Evolutionary conservation across 192 early-diverging fungal species (phyloP), one percentile per base, ranked within the genome.

Genomic region (Dissophora globulifera): DNA sequence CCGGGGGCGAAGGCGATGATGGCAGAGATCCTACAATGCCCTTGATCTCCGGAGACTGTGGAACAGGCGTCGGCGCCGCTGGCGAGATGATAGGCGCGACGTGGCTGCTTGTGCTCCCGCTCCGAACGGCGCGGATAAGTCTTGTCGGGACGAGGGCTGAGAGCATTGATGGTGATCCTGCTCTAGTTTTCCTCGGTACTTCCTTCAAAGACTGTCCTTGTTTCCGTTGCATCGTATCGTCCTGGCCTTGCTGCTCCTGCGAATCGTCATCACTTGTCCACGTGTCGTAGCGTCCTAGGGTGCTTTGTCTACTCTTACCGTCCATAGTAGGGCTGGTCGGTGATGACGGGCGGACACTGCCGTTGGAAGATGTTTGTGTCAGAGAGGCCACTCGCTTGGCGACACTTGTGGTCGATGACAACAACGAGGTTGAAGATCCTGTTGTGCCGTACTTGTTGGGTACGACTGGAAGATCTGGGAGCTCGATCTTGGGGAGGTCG

Each of bases 401-500:
- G 10, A 71, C 67, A 15, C 50, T 78, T 1, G 55, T 61, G n/a
- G 54, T 69, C 1, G 60, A 66, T 13, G 61, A 62, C 41, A 67
- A 31, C 9, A 74, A 41, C 32, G 75, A 60, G 15, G 49, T 56
- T 13, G 61, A 60, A n/a, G 78, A 60, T 50, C 72, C 49, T 20
- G 27, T 38, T 2, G 33, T 43, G 58, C 35, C 26, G 42, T 67
- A 69, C 27, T 67, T 78, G 13, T 80, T 69, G 13, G 63, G 25
- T 4, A 58, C 58, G 7, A 76, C 20, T 13, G 72, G 72, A 9
- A 76, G 63, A 23, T 76, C 72, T 27, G 83, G 84, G 15, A 87
- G 48, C 3, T 88, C 84, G 22, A 86, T 68, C 7, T 81, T 68
- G 0, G 84, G 83, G 35, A 91, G 33, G 8, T 85, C 78, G 6